Base-by-base conservation (phyloP, 2,329 filamentous ascomycete genomes). In the Venturia effusa region DNA sequence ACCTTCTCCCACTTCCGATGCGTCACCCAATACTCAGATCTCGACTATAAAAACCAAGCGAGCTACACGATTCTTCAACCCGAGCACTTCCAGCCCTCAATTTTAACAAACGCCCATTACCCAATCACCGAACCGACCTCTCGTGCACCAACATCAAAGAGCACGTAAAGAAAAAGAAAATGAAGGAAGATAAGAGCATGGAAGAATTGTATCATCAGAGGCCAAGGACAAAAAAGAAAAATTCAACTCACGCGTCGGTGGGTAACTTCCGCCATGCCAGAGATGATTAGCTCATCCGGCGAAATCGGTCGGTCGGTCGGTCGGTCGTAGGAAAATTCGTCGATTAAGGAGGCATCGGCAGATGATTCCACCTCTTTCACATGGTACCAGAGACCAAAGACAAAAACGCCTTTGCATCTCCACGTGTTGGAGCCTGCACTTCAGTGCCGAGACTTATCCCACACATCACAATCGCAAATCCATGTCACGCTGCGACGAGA, bases 391-490 rank as follows among this genome's bases (percentile, higher is more conserved):
- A 22, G 45, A 15, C 5, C 10, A 8, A 39, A 39, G 37, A 39
- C 37, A 39, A 11, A 39, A 11, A n/a, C 10, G 37, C 37, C 37
- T 39, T 39, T 8, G 15, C 0, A 11, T 51, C 45, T 24, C 45
- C 45, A 51, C 45, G 45, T 22, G 22, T 51, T 51, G 45, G 19
- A n/a, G 22, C 51, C 30, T 57, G 30, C 30, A 57, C 51, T 57
- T 57, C 30, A 55, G 51, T 57, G 51, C 51, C 51, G 51, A 57
- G 51, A 57, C 51, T 57, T 32, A 22, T 57, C 27, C 51, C 51
- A 57, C 51, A 34, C 51, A 57, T 57, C 51, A 22, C 51, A 57
- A 57, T 32, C 51, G 51, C 51, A 57, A n/a, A 22, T 19, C 24
- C 45, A 11, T 51, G 32, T 7, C 19, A 57, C 15, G 30, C 30